A percentile compares a stretch with the other conserved stretches of the same genome.
Conservation (phyloP, 2,329 filamentous ascomycete species). For the Stemphylium vesicarium region DNA sequence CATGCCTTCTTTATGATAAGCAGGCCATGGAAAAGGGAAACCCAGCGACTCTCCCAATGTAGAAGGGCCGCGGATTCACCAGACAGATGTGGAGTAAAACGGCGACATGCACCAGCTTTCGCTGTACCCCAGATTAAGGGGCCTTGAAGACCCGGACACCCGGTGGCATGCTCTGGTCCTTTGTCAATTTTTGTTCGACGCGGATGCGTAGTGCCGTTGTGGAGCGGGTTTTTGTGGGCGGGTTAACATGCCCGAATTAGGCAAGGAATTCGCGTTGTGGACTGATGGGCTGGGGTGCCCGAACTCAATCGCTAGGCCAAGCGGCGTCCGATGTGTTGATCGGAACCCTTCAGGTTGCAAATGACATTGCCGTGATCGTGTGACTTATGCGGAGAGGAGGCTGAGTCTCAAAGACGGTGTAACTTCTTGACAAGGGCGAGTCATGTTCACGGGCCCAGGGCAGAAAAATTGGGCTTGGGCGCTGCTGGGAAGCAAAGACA, state of each 20-base stretch:
- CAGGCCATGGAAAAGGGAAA: neutral
- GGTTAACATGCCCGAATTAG: conserved; percentile 17
- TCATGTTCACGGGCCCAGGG: neutral
- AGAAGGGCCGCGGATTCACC: conserved; percentile 12
- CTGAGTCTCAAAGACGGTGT: neutral
- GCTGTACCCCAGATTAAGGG: conserved; percentile 9
- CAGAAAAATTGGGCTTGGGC: neutral
- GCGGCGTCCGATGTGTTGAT: neutral
- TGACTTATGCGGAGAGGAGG: neutral
- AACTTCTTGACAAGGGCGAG: neutral
- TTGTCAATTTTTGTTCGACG: conserved; percentile 5
- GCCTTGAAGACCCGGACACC: neutral
- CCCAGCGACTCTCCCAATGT: neutral
- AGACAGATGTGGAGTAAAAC: conserved; percentile 20
- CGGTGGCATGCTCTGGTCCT: neutral
- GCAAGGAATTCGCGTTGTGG: conserved; percentile 14
- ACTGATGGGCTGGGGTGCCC: conserved; percentile 1
- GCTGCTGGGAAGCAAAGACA: too few species aligned
- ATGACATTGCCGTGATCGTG: neutral
- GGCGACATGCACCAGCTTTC: conserved; percentile 8
- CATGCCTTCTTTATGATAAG: conserved; percentile 7
- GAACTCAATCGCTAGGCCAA: neutral
- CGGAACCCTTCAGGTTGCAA: neutral
- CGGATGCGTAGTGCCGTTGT: conserved; percentile 11
- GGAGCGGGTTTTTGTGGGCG: conserved; percentile 16